A percentile compares a stretch with the other conserved stretches of the same genome.
These are phyloP conservation scores for Sicyos edulis DNA, from an alignment of 306 rosid genomes.

Conservation along the genomic window DNA sequence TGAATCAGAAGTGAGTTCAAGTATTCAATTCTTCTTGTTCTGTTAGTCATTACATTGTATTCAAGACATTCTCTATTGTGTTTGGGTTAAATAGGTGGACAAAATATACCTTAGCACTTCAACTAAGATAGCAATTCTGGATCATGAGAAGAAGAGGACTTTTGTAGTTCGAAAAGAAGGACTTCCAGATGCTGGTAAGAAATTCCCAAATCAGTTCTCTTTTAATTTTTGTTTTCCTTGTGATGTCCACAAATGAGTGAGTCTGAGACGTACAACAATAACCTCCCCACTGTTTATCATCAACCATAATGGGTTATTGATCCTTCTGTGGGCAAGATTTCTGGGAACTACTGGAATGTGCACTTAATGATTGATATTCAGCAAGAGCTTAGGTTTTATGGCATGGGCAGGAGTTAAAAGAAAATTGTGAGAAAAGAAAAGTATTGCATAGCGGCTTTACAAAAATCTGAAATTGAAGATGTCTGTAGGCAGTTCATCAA, in stretches of 20 bases:
- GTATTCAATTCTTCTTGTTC: conserved; percentile 11
- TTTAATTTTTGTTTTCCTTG: background rate
- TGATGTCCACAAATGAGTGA: background rate
- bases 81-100: conserved; percentile 58
- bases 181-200: conserved; percentile 98
- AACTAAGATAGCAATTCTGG: conserved; percentile 88
- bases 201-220: background rate
- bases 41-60: conserved; percentile 17
- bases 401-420: background rate
- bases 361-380: background rate
- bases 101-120: conserved; percentile 93
- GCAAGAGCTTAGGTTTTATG: background rate
- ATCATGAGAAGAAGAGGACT: conserved; percentile 93
- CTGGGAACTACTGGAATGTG: background rate
- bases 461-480: background rate
- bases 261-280: background rate
- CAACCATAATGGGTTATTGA: background rate
- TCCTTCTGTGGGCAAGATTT: background rate
- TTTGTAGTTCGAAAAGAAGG: conserved; percentile 94
- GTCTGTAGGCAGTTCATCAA: background rate
- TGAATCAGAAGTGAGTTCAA: conserved; percentile 73
- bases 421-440: background rate
- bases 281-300: background rate
- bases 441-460: background rate
- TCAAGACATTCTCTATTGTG: background rate